Percentiles rank a stretch among this genome's conserved stretches.
phyloP scores from a whole-genome alignment of 2,329 filamentous ascomycete species.

The Hypocreales sp. region DNA sequence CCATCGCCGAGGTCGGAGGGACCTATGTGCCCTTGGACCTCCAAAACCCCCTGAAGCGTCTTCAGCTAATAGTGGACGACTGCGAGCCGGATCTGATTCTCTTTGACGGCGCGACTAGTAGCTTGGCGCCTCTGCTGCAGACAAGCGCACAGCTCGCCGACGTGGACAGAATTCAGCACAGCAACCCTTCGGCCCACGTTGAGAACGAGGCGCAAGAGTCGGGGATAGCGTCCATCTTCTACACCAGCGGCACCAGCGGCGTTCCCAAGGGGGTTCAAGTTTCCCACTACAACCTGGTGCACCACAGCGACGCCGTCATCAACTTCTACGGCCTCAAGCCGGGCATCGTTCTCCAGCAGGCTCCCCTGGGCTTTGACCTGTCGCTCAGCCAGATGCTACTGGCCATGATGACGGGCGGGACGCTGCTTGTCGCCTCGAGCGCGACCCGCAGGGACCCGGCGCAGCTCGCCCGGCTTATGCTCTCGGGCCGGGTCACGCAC shows the following conservation, averaged over 20 bases:
- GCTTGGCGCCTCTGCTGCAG: background rate
- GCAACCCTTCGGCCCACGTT: background rate
- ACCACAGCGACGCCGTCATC: conserved; percentile 1
- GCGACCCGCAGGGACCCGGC: background rate
- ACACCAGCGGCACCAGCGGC: conserved; percentile 1
- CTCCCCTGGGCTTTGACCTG: conserved; percentile 1
- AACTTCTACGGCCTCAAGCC: background rate
- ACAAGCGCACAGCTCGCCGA: background rate
- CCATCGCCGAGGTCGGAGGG: background rate
- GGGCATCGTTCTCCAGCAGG: conserved; percentile 1
- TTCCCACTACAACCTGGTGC: background rate
- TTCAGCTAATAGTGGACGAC: conserved; percentile 1
- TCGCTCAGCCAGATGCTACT: background rate
- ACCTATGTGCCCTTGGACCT: conserved; percentile 1
- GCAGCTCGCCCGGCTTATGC: background rate
- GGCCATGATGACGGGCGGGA: background rate
- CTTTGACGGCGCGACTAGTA: background rate
- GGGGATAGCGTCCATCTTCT: conserved; percentile 1
- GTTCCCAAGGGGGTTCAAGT: conserved; percentile 1
- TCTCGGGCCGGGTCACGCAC: background rate
- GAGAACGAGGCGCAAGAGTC: background rate
- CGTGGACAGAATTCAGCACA: background rate
- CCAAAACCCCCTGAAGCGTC: background rate
- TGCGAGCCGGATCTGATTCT: background rate
- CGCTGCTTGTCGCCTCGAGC: background rate